phyloP scores from a whole-genome alignment of 352 stramenopile species.

The Globisporangium paddicum region DNA sequence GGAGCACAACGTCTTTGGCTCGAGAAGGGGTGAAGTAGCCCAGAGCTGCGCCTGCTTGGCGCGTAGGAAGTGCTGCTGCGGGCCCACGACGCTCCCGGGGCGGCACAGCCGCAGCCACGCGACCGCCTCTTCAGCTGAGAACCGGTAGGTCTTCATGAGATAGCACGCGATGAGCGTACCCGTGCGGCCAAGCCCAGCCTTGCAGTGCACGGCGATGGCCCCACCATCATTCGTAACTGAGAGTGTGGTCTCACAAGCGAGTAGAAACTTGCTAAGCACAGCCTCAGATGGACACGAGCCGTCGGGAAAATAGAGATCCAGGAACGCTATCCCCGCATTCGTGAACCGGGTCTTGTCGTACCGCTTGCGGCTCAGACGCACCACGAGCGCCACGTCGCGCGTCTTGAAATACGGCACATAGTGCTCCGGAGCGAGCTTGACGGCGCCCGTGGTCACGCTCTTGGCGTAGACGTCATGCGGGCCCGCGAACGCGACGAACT shows the following conservation, averaged over 20 bases:
- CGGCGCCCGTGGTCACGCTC: constrained; percentile 26
- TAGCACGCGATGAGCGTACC: constrained; percentile 94
- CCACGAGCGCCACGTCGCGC: constrained; percentile 34
- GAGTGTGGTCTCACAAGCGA: constrained; percentile 37
- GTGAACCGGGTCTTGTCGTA: constrained; percentile 89
- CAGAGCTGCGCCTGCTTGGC: constrained; percentile 40
- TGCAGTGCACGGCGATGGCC: constrained; percentile 95
- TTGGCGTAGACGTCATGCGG: constrained; percentile 24
- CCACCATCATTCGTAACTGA: constrained; percentile 9
- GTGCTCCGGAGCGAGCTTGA: constrained; percentile 25
- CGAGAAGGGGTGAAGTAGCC: background rate
- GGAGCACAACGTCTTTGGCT: background rate
- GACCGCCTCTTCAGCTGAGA: constrained; percentile 91
- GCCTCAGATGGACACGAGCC: constrained; percentile 76
- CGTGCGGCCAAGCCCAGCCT: constrained; percentile 92
- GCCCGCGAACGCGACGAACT: constrained; percentile 24
- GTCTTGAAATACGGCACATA: constrained; percentile 21
- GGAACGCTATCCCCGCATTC: constrained; percentile 78
- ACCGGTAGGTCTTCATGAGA: constrained; percentile 92
- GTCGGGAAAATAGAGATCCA: constrained; percentile 93
- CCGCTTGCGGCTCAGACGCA: constrained; percentile 92
- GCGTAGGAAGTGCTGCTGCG: constrained; percentile 92
- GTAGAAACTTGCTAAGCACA: constrained; percentile 74
- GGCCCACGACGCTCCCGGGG: constrained; percentile 90
- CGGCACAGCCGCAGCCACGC: constrained; percentile 91